Base-by-base conservation (phyloP, 371 early-diverging fungal genomes). In the Zychaea mexicana region DNA sequence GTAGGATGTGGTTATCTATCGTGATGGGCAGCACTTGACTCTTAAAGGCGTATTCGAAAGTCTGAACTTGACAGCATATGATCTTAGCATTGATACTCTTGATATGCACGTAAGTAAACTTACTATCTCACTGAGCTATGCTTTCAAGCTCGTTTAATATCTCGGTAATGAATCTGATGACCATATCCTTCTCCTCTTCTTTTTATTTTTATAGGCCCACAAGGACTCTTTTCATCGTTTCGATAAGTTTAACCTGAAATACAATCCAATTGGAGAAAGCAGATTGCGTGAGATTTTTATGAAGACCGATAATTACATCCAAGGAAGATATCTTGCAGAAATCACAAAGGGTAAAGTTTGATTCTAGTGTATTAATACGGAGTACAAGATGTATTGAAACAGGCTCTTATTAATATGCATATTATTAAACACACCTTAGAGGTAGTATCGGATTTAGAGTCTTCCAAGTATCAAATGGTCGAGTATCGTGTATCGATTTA, bases 181-280 rank as follows among this genome's bases (percentile, higher is more conserved):
- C n/a, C n/a, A 39, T 39, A 39, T 39, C n/a, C n/a, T 4, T 47
- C 17, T 33, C 21, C 10, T 30, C 4, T 42, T 7, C 17, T 55
- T 38, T 19, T 13, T 12, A 27, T 24, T 1, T n/a, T 17, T 22
- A 52, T 61, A 82, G 82, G 92, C 92, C 1, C 91, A 93, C 67
- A 89, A 89, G 57, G 92, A 91, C 64, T 88, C 94, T 2, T 93
- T 93, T 76, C 92, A 98, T 76, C 86, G 98, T 30, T 97, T 98
- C 68, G 98, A 99, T 83, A 95, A 96, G 77, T 98, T 99, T 86
- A 98, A 98, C 76, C 82, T 96, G 49, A 98, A 99, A 78, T 99
- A 98, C 79, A 98, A 97, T 68, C 98, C 98, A 4, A 88, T 95
- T 36, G 97, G 97, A 21, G 87, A 88, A 61, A 84, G 84, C 57